Percentiles rank a stretch among this genome's conserved stretches.
Conservation (phyloP, 352 stramenopile species). For the Phytophthora lateralis region DNA sequence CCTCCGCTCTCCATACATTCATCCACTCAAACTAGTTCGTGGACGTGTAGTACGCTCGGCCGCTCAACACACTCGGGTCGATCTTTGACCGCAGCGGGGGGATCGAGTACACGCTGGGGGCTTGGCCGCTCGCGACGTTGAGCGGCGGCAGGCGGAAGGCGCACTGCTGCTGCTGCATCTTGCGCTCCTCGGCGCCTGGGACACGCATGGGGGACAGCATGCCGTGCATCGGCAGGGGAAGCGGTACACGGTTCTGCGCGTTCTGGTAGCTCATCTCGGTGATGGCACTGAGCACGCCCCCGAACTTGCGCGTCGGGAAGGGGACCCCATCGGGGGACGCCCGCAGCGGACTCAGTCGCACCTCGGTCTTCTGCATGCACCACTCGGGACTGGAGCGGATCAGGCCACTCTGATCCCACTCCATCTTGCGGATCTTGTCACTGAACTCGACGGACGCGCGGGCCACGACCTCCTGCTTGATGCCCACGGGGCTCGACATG, state of each 20-base stretch:
- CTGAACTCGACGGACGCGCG: conserved; percentile 31
- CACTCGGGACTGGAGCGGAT: conserved; percentile 49
- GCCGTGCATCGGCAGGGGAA: conserved; percentile 33
- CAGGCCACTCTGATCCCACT: conserved; percentile 32
- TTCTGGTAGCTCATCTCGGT: conserved; percentile 60
- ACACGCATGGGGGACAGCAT: conserved; percentile 38
- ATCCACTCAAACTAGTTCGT: conserved; percentile 44
- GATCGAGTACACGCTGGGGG: conserved; percentile 55
- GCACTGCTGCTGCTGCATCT: conserved; percentile 33
- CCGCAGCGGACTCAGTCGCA: conserved; percentile 66
- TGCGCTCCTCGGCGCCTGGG: conserved; percentile 39
- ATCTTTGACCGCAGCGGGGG: conserved; percentile 83
- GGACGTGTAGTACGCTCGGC: conserved; percentile 49
- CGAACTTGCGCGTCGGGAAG: conserved; percentile 36
- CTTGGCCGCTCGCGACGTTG: conserved; percentile 48
- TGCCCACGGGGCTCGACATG: conserved; percentile 42
- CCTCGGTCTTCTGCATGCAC: conserved; percentile 62
- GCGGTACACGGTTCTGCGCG: conserved; percentile 46
- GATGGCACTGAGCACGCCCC: conserved; percentile 53
- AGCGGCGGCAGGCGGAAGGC: conserved; percentile 64
- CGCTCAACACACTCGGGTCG: conserved; percentile 64
- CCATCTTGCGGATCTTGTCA: conserved; percentile 47
- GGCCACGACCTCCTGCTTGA: conserved; percentile 36
- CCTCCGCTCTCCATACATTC: conserved; percentile 9
- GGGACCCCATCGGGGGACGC: conserved; percentile 36